phyloP scores from a whole-genome alignment of 768 basidiomycete species.

The Leccinum subgranulosum region DNA sequence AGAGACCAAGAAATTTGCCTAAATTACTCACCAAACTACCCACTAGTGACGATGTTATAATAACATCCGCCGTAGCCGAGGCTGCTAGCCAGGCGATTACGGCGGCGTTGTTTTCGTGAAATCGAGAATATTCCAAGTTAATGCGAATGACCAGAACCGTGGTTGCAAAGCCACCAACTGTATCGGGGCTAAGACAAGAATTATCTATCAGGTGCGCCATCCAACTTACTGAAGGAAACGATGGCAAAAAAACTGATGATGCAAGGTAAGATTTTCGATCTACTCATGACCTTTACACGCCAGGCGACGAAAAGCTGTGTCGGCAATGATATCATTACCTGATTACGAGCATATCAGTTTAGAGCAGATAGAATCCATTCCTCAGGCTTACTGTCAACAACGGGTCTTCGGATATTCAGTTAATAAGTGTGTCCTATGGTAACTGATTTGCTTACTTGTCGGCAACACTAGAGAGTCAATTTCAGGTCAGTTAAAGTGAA shows the following conservation, averaged over 20 bases:
- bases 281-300: conserved; percentile 37
- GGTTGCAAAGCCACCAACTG: conserved; percentile 36
- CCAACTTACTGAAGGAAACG: conserved; percentile 6
- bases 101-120: not conserved
- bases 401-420: conserved; percentile 34
- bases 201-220: not conserved
- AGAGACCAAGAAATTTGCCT: not conserved
- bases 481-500: not conserved
- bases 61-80: not conserved
- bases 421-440: not conserved
- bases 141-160: conserved; percentile 22
- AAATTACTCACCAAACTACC: not conserved
- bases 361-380: not conserved
- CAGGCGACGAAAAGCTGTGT: conserved; percentile 50
- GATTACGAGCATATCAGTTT: not conserved
- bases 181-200: not conserved
- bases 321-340: conserved; percentile 43
- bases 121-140: not conserved
- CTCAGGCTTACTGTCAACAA: conserved; percentile 38
- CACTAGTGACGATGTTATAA: not conserved
- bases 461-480: conserved; percentile 7
- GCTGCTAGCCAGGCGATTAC: not conserved
- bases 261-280: conserved; percentile 24
- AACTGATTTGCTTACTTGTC: conserved; percentile 2
- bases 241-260: conserved; percentile 21